phyloP scores from a whole-genome alignment of 495 filamentous ascomycete genomes.

The Trichoderma reesei region DNA sequence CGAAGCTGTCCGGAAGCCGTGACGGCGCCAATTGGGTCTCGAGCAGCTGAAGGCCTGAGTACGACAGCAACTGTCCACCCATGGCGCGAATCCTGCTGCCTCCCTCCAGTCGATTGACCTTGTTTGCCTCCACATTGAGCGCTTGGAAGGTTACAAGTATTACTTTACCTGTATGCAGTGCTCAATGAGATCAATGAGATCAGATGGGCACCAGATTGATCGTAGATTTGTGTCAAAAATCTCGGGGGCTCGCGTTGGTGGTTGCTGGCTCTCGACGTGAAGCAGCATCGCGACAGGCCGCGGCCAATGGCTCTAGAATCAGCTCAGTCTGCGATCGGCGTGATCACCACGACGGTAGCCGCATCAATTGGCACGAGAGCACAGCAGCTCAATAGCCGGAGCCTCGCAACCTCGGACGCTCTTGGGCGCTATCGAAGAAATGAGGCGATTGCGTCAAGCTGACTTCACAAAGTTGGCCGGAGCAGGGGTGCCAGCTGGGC shows the following conservation, averaged over 20 bases:
- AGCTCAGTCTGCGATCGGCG: background rate
- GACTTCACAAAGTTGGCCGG: background rate
- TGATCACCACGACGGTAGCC: background rate
- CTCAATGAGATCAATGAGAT: no score
- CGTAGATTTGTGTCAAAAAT: background rate
- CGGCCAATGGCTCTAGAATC: background rate
- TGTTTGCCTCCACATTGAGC: background rate
- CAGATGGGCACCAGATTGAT: background rate
- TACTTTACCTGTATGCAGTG: no score
- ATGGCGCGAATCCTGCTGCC: background rate
- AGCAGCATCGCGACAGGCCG: background rate
- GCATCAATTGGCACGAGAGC: background rate
- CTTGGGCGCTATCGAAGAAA: background rate
- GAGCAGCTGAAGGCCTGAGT: background rate
- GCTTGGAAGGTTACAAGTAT: no score
- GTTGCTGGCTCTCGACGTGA: background rate
- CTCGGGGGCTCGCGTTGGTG: background rate
- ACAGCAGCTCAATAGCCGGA: background rate
- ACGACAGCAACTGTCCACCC: background rate
- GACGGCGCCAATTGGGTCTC: background rate
- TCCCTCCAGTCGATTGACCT: background rate
- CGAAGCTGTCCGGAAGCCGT: background rate
- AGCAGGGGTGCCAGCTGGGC: background rate
- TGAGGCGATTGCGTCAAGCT: background rate
- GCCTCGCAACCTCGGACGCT: background rate